A percentile compares a stretch with the other conserved stretches of the same genome.
Conservation (phyloP, 768 basidiomycete species). For the Pulveroboletus sp. region DNA sequence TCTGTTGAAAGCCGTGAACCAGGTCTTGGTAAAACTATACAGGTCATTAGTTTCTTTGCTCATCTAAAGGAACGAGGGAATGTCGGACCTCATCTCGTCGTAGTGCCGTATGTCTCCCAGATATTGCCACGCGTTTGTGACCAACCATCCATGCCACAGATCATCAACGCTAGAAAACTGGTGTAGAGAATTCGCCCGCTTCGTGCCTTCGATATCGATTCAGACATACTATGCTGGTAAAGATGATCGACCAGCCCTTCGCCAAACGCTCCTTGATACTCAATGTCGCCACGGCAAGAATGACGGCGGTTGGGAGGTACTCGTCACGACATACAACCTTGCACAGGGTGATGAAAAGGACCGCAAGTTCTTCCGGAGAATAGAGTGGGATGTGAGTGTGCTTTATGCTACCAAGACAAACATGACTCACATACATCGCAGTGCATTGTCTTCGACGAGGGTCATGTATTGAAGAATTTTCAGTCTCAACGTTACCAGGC, state of each 20-base stretch:
- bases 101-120: slow-evolving; percentile 78
- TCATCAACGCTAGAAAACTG: slow-evolving; percentile 98
- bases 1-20: not conserved
- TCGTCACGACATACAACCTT: slow-evolving; percentile 94
- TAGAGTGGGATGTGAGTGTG: slow-evolving; percentile 84
- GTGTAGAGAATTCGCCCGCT: slow-evolving; percentile 93
- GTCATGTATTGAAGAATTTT: slow-evolving; percentile 96
- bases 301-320: slow-evolving; percentile 80
- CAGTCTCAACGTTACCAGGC: slow-evolving; percentile 95
- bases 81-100: slow-evolving; percentile 85
- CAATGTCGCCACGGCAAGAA: slow-evolving; percentile 45
- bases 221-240: slow-evolving; percentile 95
- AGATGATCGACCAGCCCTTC: slow-evolving; percentile 72
- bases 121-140: not conserved
- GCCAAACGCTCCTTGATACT: slow-evolving; percentile 68
- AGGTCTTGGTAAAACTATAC: slow-evolving; percentile 98
- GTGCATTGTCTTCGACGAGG: slow-evolving; percentile 96
- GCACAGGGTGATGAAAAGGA: slow-evolving; percentile 86
- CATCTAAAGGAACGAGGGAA: slow-evolving; percentile 77
- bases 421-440: slow-evolving; percentile 29
- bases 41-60: slow-evolving; percentile 97
- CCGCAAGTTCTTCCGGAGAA: slow-evolving; percentile 87
- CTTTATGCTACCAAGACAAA: not conserved
- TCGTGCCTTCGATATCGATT: slow-evolving; percentile 81
- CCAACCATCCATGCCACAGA: slow-evolving; percentile 36